Conservation (phyloP, 1,284 basidiomycete genomes). For the Trametes pubescens region DNA sequence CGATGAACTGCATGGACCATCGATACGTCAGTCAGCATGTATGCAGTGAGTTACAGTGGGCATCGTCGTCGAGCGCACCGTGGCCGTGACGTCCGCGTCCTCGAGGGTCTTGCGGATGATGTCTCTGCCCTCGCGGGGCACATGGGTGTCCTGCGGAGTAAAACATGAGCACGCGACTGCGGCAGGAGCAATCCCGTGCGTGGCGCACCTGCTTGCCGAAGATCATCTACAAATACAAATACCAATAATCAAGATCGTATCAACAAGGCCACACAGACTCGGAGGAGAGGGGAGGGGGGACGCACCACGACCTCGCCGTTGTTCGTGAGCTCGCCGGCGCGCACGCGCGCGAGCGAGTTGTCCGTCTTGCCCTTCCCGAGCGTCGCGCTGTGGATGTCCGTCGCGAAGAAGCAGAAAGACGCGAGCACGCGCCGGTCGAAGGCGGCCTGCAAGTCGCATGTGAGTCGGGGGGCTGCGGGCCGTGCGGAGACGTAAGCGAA, state of each 20-base stretch:
- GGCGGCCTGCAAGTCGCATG: conserved; percentile 62
- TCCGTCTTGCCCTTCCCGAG: conserved; percentile 88
- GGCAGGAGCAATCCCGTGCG: not conserved
- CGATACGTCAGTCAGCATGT: not conserved
- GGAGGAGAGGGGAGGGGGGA: conserved; percentile 13
- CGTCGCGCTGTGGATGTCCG: conserved; percentile 86
- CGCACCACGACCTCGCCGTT: conserved; percentile 87
- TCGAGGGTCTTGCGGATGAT: conserved; percentile 84
- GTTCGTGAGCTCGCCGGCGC: conserved; percentile 75
- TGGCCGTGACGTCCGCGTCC: conserved; percentile 74
- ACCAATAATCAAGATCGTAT: not conserved
- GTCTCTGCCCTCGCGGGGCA: conserved; percentile 84
- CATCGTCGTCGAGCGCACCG: conserved; percentile 54
- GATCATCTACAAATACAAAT: conserved; percentile 69
- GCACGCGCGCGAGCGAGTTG: conserved; percentile 76
- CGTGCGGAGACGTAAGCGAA: too few species aligned
- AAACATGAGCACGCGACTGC: not conserved
- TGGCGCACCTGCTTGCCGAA: conserved; percentile 77
- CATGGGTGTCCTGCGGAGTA: conserved; percentile 78
- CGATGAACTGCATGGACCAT: conserved; percentile 73
- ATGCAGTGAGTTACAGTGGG: not conserved
- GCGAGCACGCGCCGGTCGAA: conserved; percentile 87
- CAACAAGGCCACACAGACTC: not conserved
- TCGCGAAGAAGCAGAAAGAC: conserved; percentile 93
- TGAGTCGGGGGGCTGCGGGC: not conserved